Conservation (phyloP, 352 stramenopile species). For the Phytophthora quininea region DNA sequence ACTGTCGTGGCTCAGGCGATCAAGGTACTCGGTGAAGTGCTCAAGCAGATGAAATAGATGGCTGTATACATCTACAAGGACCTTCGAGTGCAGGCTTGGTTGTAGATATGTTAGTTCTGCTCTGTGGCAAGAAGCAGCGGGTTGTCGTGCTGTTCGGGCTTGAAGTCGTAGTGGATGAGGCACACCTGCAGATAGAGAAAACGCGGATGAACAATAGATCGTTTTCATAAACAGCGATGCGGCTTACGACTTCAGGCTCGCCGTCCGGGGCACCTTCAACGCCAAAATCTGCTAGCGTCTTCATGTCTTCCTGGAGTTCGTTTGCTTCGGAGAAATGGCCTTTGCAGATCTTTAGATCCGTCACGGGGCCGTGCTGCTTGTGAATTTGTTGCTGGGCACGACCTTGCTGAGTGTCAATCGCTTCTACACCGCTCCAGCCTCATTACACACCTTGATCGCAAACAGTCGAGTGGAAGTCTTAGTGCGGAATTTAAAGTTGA, state of each 20-base stretch:
- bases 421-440: too few relatives aligned
- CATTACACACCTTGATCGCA: constrained; percentile 43
- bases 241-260: constrained; percentile 45
- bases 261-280: constrained; percentile 49
- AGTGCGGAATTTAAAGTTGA: constrained; percentile 60
- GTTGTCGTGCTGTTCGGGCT: constrained; percentile 68
- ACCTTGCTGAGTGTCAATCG: background rate
- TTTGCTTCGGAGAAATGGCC: constrained; percentile 61
- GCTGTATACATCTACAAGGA: constrained; percentile 1
- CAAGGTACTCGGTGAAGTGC: constrained; percentile 29
- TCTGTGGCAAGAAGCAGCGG: constrained; percentile 54
- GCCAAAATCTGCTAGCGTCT: constrained; percentile 54
- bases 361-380: constrained; percentile 56
- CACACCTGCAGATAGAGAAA: constrained; percentile 29
- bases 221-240: background rate
- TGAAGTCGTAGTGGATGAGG: constrained; percentile 71
- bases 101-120: constrained; percentile 24
- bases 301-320: constrained; percentile 56
- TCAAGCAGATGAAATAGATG: constrained; percentile 38
- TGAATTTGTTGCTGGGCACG: constrained; percentile 49
- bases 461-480: constrained; percentile 63
- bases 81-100: background rate
- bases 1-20: constrained; percentile 42
- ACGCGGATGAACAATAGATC: background rate
- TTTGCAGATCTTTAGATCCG: constrained; percentile 63